These are phyloP conservation scores for Trichoderma brevicompactum DNA, from an alignment of 2,329 filamentous ascomycete genomes.

Conservation along the genomic window DNA sequence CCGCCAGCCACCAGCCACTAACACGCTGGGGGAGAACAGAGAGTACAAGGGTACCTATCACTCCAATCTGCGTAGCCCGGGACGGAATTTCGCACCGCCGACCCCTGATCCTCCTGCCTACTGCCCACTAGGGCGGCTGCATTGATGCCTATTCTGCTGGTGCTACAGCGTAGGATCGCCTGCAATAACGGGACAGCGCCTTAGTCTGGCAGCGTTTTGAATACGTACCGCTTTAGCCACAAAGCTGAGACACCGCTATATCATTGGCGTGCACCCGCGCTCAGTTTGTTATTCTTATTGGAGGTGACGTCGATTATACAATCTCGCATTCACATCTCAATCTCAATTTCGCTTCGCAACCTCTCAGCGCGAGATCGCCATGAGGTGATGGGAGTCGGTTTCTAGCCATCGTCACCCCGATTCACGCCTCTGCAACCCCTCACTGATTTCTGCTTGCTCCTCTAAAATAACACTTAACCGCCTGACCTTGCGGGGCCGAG, in stretches of 20 bases:
- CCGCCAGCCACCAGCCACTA: neutral
- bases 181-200: slow-evolving; percentile 6
- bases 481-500: slow-evolving; percentile 6
- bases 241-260: slow-evolving; percentile 27
- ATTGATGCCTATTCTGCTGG: slow-evolving; percentile 18
- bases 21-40: too few relatives aligned
- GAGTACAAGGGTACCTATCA: neutral
- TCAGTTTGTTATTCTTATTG: slow-evolving; percentile 12
- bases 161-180: slow-evolving; percentile 18
- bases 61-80: slow-evolving; percentile 28
- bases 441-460: slow-evolving; percentile 5
- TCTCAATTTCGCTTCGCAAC: neutral
- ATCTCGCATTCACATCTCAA: neutral
- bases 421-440: neutral
- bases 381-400: slow-evolving; percentile 19
- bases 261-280: slow-evolving; percentile 28
- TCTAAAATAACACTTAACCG: neutral
- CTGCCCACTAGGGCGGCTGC: slow-evolving; percentile 13
- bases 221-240: slow-evolving; percentile 26
- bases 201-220: slow-evolving; percentile 13
- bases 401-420: neutral
- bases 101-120: slow-evolving; percentile 15
- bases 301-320: slow-evolving; percentile 28
- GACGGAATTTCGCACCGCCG: slow-evolving; percentile 34
- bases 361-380: slow-evolving; percentile 17